A percentile compares a stretch with the other conserved stretches of the same genome.
Conservation (phyloP, 2,329 filamentous ascomycete species). For the Pseudogymnoascus sp. region DNA sequence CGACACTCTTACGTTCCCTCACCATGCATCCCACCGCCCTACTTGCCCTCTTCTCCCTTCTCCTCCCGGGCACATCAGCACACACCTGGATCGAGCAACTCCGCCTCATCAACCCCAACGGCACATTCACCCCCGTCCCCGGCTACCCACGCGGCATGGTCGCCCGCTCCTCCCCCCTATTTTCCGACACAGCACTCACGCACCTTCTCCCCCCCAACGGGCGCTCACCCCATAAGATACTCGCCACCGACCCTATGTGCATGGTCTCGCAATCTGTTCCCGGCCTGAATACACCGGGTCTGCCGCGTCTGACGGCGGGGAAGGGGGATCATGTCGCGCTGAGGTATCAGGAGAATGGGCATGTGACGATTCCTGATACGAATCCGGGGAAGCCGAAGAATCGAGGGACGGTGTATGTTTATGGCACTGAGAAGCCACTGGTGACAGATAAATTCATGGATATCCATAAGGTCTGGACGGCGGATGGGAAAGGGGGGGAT, state of each 20-base stretch:
- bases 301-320: conserved; percentile 33
- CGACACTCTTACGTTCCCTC: background rate
- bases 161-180: conserved; percentile 44
- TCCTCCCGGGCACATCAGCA: conserved; percentile 29
- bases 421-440: conserved; percentile 57
- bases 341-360: conserved; percentile 67
- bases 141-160: conserved; percentile 67
- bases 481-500: conserved; percentile 70
- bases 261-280: conserved; percentile 10
- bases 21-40: background rate
- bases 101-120: conserved; percentile 60
- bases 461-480: conserved; percentile 68
- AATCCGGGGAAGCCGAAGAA: conserved; percentile 54
- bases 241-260: conserved; percentile 35
- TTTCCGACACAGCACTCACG: conserved; percentile 48
- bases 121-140: conserved; percentile 58
- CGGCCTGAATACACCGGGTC: conserved; percentile 12
- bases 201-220: background rate
- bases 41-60: background rate
- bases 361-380: conserved; percentile 54
- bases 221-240: conserved; percentile 45
- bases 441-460: conserved; percentile 39
- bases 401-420: conserved; percentile 66
- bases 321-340: conserved; percentile 59
- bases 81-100: conserved; percentile 80